Conservation (phyloP, 75 land plant genomes). For the Larix kaempferi region DNA sequence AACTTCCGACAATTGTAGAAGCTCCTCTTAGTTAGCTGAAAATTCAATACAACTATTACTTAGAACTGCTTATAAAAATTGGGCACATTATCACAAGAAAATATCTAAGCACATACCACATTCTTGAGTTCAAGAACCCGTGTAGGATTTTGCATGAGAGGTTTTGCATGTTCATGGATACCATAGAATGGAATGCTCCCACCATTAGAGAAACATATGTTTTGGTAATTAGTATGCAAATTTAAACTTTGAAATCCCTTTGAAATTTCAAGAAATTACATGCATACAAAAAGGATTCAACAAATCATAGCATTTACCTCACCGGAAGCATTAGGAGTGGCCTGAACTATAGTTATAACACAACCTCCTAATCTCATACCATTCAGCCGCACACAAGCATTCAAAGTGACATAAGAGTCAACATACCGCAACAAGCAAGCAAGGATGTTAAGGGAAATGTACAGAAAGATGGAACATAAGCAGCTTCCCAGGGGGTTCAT, state of each 20-base stretch:
- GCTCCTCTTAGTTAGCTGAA: conserved; percentile 55
- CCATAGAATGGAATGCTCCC: conserved; percentile 49
- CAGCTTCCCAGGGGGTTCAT: neutral
- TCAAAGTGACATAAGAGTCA: conserved; percentile 67
- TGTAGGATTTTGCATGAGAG: conserved; percentile 74
- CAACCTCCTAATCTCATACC: conserved; percentile 83
- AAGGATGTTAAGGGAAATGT: neutral
- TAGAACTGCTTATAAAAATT: neutral
- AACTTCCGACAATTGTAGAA: conserved; percentile 39
- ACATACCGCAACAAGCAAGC: conserved; percentile 51
- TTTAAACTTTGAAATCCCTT: neutral
- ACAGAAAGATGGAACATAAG: neutral
- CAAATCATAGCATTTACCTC: conserved; percentile 30
- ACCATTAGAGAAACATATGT: conserved; percentile 21
- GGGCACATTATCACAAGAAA: neutral
- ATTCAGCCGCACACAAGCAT: conserved; percentile 92
- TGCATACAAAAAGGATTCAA: neutral
- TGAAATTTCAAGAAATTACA: neutral
- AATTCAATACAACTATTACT: neutral
- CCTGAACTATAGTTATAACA: conserved; percentile 69
- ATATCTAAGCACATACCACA: conserved; percentile 51
- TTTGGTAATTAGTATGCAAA: neutral
- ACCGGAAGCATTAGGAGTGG: conserved; percentile 45
- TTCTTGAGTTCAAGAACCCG: conserved; percentile 66
- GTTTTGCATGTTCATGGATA: conserved; percentile 71